Evolutionary conservation across 495 filamentous ascomycete genomes (phyloP).

Genomic region (Trichoderma parareesei): DNA sequence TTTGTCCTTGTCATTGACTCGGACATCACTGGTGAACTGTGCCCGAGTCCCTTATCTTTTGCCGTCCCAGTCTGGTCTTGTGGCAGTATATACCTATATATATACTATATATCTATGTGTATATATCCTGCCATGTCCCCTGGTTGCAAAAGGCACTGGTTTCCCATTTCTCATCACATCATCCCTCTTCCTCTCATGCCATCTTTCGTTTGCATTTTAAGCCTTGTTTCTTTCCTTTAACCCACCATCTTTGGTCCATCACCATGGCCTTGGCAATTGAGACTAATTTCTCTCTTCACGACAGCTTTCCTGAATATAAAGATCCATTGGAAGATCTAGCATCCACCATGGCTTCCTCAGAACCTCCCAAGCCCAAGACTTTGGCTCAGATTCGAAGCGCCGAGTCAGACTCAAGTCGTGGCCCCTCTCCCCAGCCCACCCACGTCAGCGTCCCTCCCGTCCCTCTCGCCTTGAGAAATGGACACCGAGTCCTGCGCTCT

Average conservation of each 20-base stretch:
- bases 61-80: not conserved
- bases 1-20: not conserved
- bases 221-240: not conserved
- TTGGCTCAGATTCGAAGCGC: conserved; percentile 24
- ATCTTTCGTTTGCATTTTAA: conserved; percentile 1
- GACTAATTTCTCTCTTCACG: conserved; percentile 30
- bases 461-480: conserved; percentile 46
- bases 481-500: conserved; percentile 65
- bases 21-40: not conserved
- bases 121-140: not conserved
- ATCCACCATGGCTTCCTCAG: conserved; percentile 25
- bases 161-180: not conserved
- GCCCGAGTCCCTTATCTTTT: conserved; percentile 3
- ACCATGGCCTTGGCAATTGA: conserved; percentile 27
- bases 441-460: conserved; percentile 71
- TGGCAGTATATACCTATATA: not conserved
- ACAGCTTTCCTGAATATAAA: conserved; percentile 25
- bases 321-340: conserved; percentile 27
- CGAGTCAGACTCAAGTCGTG: conserved; percentile 24
- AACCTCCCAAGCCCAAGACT: conserved; percentile 22
- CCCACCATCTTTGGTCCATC: not conserved
- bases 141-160: not conserved
- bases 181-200: conserved; percentile 1
- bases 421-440: conserved; percentile 86
- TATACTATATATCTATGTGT: not conserved